Evolutionary conservation across 2,329 filamentous ascomycete species (phyloP).

Genomic region (Calonectria naviculata): DNA sequence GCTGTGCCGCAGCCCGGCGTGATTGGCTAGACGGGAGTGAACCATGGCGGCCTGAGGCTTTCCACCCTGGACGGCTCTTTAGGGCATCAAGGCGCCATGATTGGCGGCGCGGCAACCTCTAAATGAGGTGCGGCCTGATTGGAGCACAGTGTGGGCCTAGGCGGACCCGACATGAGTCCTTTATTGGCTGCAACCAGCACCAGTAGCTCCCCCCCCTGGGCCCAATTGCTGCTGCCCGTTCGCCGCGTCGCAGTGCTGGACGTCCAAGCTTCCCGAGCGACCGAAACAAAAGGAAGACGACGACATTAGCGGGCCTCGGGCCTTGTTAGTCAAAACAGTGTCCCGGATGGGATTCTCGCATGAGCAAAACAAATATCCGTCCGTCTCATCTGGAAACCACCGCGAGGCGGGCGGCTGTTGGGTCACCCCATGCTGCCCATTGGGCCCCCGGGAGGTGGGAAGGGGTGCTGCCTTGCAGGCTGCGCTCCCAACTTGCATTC

Average conservation of each 20-base stretch:
- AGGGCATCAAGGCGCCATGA: conserved; percentile 21
- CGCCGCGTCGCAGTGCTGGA: conserved; percentile 22
- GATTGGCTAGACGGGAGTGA: conserved; percentile 21
- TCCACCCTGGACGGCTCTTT: not conserved
- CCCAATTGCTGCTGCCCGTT: conserved; percentile 24
- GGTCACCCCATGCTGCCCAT: not conserved
- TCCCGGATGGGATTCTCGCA: conserved; percentile 2
- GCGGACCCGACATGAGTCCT: conserved; percentile 20
- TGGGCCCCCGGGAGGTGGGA: not conserved
- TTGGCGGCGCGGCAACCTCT: conserved; percentile 30
- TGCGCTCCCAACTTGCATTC: not conserved
- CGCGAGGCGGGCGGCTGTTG: not conserved
- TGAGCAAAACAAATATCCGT: not conserved
- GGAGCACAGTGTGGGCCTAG: conserved; percentile 5
- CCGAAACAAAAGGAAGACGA: conserved; percentile 5
- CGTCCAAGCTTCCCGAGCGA: conserved; percentile 9
- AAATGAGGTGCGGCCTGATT: conserved; percentile 29
- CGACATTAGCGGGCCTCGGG: not conserved
- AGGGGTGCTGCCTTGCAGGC: conserved; percentile 15
- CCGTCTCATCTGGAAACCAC: not conserved
- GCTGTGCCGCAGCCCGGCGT: conserved; percentile 8
- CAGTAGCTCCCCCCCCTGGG: conserved; percentile 5
- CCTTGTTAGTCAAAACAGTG: conserved; percentile 1
- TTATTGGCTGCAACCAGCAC: conserved; percentile 29
- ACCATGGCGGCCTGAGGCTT: conserved; percentile 21